Evolutionary conservation across 495 filamentous ascomycete species (phyloP).

Genomic region (Tuber magnatum): DNA sequence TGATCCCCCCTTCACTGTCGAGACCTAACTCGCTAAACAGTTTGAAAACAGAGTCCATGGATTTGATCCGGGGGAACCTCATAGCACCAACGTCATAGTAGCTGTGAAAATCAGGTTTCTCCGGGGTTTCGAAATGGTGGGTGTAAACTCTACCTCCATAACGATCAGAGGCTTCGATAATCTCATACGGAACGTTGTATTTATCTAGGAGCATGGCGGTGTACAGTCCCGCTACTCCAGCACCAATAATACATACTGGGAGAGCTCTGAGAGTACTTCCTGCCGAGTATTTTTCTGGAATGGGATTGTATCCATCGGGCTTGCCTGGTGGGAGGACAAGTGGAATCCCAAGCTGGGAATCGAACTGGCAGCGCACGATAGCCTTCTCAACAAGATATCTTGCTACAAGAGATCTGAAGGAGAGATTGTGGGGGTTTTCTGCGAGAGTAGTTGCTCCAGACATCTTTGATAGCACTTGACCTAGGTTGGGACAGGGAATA

Average conservation of each 20-base stretch:
- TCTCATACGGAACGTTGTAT: slow-evolving; percentile 38
- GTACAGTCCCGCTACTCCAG: slow-evolving; percentile 44
- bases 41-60: slow-evolving; percentile 36
- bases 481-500: not conserved
- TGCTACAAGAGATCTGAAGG: not conserved
- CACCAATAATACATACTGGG: slow-evolving; percentile 43
- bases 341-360: not conserved
- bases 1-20: slow-evolving; percentile 11
- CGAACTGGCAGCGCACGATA: not conserved
- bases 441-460: not conserved
- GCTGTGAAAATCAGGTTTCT: slow-evolving; percentile 26
- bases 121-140: slow-evolving; percentile 12
- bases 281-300: not conserved
- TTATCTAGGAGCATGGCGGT: slow-evolving; percentile 43
- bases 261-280: not conserved
- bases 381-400: not conserved
- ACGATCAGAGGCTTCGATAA: slow-evolving; percentile 40
- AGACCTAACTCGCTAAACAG: slow-evolving; percentile 19
- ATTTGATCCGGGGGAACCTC: slow-evolving; percentile 42
- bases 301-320: not conserved
- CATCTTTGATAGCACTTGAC: not conserved
- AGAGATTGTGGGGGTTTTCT: not conserved
- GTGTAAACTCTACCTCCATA: slow-evolving; percentile 41
- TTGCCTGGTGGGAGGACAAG: not conserved
- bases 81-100: slow-evolving; percentile 48